phyloP scores from a whole-genome alignment of 2,329 filamentous ascomycete genomes.

The Monosporascus cannonballus region DNA sequence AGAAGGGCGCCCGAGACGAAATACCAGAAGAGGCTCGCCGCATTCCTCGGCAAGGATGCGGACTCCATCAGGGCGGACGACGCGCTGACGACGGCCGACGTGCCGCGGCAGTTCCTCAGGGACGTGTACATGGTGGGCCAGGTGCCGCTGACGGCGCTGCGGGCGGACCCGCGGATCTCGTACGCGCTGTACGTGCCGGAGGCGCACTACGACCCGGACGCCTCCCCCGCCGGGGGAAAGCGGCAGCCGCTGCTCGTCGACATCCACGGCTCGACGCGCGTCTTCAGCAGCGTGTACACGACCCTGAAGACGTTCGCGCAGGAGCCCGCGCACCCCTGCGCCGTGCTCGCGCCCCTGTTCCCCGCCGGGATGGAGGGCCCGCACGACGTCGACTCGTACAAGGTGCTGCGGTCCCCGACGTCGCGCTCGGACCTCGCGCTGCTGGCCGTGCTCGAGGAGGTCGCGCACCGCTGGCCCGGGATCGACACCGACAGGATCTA shows the following conservation, averaged over 20 bases:
- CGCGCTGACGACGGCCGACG: constrained; percentile 11
- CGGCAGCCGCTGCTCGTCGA: constrained; percentile 23
- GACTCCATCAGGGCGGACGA: constrained; percentile 3
- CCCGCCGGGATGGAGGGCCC: constrained; percentile 23
- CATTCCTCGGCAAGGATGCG: neutral
- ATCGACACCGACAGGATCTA: constrained; percentile 21
- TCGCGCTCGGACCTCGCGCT: constrained; percentile 22
- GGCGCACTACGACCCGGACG: constrained; percentile 11
- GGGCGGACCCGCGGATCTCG: constrained; percentile 21
- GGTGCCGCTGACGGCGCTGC: constrained; percentile 15
- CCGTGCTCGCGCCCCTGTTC: constrained; percentile 25
- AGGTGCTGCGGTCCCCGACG: constrained; percentile 15
- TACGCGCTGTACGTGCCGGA: constrained; percentile 23
- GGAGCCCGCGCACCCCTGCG: constrained; percentile 13
- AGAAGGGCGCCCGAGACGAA: neutral
- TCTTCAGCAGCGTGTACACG: constrained; percentile 8
- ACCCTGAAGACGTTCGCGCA: constrained; percentile 19
- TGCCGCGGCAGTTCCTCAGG: constrained; percentile 21
- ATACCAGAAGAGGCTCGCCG: neutral
- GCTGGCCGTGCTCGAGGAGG: constrained; percentile 24
- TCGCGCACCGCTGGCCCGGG: constrained; percentile 20
- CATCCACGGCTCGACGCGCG: constrained; percentile 24
- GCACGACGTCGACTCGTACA: constrained; percentile 24
- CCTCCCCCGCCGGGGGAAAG: constrained; percentile 6
- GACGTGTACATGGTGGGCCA: constrained; percentile 19